These are phyloP conservation scores for Leptodermis oblonga DNA, from an alignment of 257 asterid genomes.

Conservation along the genomic window DNA sequence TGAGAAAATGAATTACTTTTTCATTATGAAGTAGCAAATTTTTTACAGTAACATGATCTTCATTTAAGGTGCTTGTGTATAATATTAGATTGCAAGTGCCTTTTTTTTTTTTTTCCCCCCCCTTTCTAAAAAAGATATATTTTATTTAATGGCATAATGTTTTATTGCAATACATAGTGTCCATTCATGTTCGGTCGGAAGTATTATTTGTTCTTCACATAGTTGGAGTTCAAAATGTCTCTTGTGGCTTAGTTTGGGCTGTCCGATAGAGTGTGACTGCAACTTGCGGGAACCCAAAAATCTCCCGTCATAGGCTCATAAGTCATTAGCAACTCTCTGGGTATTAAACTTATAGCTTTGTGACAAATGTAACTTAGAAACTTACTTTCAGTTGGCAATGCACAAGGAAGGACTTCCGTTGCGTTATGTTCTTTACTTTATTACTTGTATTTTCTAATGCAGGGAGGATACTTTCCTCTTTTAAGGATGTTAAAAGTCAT, in stretches of 20 bases:
- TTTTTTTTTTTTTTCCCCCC: background rate
- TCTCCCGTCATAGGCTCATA: background rate
- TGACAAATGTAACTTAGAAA: background rate
- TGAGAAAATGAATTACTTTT: background rate
- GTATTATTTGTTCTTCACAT: background rate
- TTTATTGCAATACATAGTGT: background rate
- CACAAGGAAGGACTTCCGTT: background rate
- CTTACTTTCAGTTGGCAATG: background rate
- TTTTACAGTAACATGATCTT: background rate
- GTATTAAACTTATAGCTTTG: background rate
- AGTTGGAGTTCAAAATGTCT: background rate
- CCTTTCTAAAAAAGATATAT: too few species aligned
- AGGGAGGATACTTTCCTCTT: constrained; percentile 82
- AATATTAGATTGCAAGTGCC: background rate
- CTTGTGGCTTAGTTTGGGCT: background rate
- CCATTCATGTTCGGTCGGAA: background rate
- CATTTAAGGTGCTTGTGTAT: background rate
- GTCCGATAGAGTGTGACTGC: background rate
- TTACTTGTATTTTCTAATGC: constrained; percentile 11
- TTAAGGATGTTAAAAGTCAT: constrained; percentile 35
- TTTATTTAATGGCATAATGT: background rate
- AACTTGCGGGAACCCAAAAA: background rate
- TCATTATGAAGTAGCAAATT: background rate
- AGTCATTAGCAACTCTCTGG: background rate
- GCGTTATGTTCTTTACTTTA: background rate